Base-by-base conservation (phyloP, 1,284 basidiomycete species). In the Ceratobasidium sp. region DNA sequence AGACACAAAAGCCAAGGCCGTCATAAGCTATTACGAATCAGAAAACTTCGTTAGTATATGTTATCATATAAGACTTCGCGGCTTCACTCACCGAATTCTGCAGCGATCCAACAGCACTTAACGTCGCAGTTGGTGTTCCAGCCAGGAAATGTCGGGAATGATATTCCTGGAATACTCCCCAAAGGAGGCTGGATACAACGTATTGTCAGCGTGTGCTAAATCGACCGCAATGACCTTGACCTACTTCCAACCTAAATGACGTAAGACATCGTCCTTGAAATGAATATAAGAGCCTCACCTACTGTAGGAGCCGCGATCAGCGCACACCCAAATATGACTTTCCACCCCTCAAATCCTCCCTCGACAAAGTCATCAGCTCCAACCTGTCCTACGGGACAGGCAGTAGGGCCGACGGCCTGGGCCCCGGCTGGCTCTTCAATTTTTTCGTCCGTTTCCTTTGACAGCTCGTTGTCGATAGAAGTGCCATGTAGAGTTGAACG, bases 91-190 rank as follows among this genome's bases (percentile, higher is more conserved):
- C 79, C 63, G 71, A 60, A 23, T 68, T 77, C 51, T 80, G 73
- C 26, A 78, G 46, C 2, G 80, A 76, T 4, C 81, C 81, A 7
- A 81, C 60, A 26, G 79, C 51, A 51, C 80, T 78, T 10, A 81
- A 61, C 3, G 67, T 75, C 15, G 81, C 66, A 28, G 78, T 75
- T 3, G 71, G 68, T 39, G 73, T 78, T 23, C 77, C 78, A 20
- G 78, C 78, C 26, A 81, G 78, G 10, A 79, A 67, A 72, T 81
- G 64, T 6, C 55, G 40, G 40, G 63, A 76, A 63, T 80, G 79
- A 46, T 78, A 80, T 13, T 69, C 55, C 68, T 80, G 80, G 56
- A 81, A 81, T 3, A 81, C 81, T n/a, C 81, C 81, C 79, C 79
- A 81, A 26, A 75, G 44, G 2, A 81, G 63, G 39, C 69, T 78